Base-by-base conservation (phyloP, 345 rosid genomes). In the Lepidium sativum region DNA sequence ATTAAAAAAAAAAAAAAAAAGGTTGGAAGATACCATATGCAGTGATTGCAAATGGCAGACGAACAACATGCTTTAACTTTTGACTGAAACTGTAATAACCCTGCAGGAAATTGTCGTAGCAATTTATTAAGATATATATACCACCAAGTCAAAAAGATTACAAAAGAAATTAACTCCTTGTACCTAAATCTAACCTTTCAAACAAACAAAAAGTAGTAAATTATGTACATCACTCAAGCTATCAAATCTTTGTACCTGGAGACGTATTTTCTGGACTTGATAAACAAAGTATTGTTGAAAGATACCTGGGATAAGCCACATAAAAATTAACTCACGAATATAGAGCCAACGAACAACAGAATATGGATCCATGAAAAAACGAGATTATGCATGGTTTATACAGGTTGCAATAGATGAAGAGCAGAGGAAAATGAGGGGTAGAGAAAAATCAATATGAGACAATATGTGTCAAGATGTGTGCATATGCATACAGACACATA, bases 71-170 rank as follows among this genome's bases (percentile, higher is more conserved):
- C 90, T 92, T 92, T 82, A 92, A 75, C 80, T 92, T 92, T 82
- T 89, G 92, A 77, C 98, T 92, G 84, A 89, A 91, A 83, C 92
- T 89, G 74, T 92, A 92, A 71, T 92, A 92, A 56, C 98, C 98
- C 96, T 92, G 64, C 64, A 76, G 62, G 38, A 14, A 6, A 63
- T 54, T 44, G 20, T 62, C 55, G 72, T 21, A 13, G 43, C 32
- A 47, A 44, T 54, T 38, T 31, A 50, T 52, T 39, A 50, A 11
- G 29, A n/a, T 10, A 50, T 27, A 50, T 27, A 39, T 3, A 6
- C 42, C 13, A 57, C 13, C 25, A 17, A 51, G 54, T 15, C 8
- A 48, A 4, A 44, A 15, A 38, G 15, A 67, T 6, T 14, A 10
- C 33, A 20, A 14, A 55, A 13, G 1, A 15, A 34, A 15, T 6